These are phyloP conservation scores for Caloboletus firmus DNA, from an alignment of 1,284 basidiomycete species.

Conservation along the genomic window DNA sequence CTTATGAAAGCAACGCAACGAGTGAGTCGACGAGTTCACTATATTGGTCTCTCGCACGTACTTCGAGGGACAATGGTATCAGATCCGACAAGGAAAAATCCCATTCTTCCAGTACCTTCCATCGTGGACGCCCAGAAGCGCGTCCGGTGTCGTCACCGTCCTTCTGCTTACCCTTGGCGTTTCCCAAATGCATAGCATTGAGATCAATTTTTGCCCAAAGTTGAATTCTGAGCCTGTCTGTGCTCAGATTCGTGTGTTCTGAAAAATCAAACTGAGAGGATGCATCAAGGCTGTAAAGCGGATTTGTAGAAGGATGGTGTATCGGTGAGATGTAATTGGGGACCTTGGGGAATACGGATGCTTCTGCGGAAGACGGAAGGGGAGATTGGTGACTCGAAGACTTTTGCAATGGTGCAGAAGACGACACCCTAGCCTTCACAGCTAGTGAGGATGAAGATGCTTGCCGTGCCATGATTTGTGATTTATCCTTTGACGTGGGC, in stretches of 20 bases:
- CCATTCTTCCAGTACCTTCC: conserved; percentile 72
- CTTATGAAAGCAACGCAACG: conserved; percentile 33
- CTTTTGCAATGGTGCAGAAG: conserved; percentile 27
- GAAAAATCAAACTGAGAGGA: conserved; percentile 46
- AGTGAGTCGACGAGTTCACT: conserved; percentile 7
- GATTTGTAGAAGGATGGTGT: conserved; percentile 75
- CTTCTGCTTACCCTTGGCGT: conserved; percentile 48
- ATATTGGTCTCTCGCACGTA: conserved; percentile 43
- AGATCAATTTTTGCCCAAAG: conserved; percentile 53
- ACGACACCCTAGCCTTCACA: conserved; percentile 22
- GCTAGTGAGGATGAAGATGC: conserved; percentile 16
- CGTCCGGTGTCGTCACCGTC: conserved; percentile 24
- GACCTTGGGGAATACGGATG: conserved; percentile 22
- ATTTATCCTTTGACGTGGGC: conserved; percentile 16
- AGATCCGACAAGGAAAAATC: conserved; percentile 62
- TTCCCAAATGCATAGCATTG: conserved; percentile 4
- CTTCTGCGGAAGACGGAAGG: conserved; percentile 24
- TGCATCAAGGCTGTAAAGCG: conserved; percentile 61
- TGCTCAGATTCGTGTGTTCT: conserved; percentile 48
- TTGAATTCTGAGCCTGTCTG: conserved; percentile 51
- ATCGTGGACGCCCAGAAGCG: conserved; percentile 38
- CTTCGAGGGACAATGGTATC: conserved; percentile 57
- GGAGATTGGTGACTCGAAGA: conserved; percentile 23
- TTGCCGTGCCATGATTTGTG: conserved; percentile 19
- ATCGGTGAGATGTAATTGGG: conserved; percentile 72